Base-by-base conservation (phyloP, 768 basidiomycete species). In the Cubamyces sp. region DNA sequence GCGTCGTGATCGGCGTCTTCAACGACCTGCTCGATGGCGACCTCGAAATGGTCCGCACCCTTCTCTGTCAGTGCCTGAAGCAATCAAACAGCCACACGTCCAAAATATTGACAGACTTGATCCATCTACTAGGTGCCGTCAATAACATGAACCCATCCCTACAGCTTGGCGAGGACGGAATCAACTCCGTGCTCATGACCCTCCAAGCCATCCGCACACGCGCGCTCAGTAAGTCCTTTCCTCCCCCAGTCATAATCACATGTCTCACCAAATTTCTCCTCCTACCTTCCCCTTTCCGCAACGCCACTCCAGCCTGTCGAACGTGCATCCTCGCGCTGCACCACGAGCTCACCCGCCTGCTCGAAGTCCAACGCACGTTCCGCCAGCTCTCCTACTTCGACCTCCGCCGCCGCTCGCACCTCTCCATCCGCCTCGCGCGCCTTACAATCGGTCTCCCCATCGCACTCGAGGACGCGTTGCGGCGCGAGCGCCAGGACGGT, bases 1-100 rank as follows among this genome's bases (percentile, higher is more conserved):
- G 84, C 55, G 91, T 93, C 18, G 76, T 94, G 37, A 71, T 91
- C 34, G 84, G 86, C 26, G 86, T 92, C 12, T 84, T 94, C 71
- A 87, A 84, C 62, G 93, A 95, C 69, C 91, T 93, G 66, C 74
- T 94, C 47, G 90, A 93, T 57, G 93, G 92, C 6, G 92, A 94
- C 74, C 77, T 94, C n/a, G 91, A 94, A 71, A 85, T 92, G 72
- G 87, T 94, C 69, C 83, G 90, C 57, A 84, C 85, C 0, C 74
- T 93, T 21, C 81, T 94, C 25, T 84, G 91, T 91, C 15, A 48
- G 42, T 49, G 37, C 34, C 34, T 34, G 34, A 34, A 16, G 18
- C 19, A 11, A n/a, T 19, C 50, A 18, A 50, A 60, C 28, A 54
- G 2, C 57, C 34, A 58, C 18, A 25, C 47, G 39, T 19, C 9